phyloP scores from a whole-genome alignment of 2,329 filamentous ascomycete genomes.

The Chrysosporium keratinophilum region DNA sequence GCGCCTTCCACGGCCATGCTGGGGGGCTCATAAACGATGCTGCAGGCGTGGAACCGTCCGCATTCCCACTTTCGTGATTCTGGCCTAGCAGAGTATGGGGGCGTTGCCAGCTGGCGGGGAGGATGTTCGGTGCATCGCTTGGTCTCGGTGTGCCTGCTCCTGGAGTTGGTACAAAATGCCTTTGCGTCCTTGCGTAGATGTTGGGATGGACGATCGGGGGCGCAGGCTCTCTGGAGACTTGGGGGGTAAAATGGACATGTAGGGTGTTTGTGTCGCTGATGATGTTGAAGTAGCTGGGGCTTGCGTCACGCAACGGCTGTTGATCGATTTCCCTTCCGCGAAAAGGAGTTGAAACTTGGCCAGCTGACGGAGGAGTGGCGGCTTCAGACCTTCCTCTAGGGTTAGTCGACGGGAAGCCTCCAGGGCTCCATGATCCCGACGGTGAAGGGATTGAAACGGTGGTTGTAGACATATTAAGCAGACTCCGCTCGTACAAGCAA shows the following conservation, averaged over 20 bases:
- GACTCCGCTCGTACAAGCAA: background rate
- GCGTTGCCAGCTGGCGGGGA: background rate
- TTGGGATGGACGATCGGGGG: background rate
- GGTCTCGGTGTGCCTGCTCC: background rate
- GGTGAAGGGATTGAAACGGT: constrained; percentile 21
- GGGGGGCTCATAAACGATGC: background rate
- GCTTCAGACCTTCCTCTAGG: constrained; percentile 42
- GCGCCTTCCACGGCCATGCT: background rate
- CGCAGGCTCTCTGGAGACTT: background rate
- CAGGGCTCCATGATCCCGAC: constrained; percentile 19
- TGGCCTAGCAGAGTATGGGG: background rate
- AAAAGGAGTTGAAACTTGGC: constrained; percentile 44
- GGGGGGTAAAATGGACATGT: constrained; percentile 3
- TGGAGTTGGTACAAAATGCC: background rate
- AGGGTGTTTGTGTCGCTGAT: background rate
- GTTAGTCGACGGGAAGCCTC: constrained; percentile 30
- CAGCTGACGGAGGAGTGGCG: constrained; percentile 44
- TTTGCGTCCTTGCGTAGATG: background rate
- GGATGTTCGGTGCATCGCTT: background rate
- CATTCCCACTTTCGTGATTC: background rate
- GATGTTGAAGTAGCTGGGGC: constrained; percentile 15
- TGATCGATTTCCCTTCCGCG: constrained; percentile 17
- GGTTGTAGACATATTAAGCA: constrained; percentile 20
- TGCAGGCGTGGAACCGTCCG: background rate
- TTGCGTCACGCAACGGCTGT: constrained; percentile 5